phyloP scores from a whole-genome alignment of 768 basidiomycete species.

The Trametes sanguinea region DNA sequence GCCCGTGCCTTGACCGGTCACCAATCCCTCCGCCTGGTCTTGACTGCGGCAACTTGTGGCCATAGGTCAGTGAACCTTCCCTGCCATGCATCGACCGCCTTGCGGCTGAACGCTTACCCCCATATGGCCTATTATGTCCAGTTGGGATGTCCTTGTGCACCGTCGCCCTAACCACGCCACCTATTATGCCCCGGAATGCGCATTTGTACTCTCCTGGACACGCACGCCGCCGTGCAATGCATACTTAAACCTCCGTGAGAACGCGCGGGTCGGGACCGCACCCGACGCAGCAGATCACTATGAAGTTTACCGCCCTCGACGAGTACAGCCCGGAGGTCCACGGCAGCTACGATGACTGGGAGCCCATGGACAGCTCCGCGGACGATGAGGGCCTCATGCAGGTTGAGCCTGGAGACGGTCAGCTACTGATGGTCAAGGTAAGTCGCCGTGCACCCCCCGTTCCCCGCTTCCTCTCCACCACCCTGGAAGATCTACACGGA shows the following conservation, averaged over 20 bases:
- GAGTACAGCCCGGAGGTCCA: background rate
- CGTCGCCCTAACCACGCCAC: background rate
- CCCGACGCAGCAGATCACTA: background rate
- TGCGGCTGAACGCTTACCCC: no score
- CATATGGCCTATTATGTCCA: no score
- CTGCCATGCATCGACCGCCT: no score
- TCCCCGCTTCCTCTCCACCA: background rate
- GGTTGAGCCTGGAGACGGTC: background rate
- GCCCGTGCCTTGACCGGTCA: background rate
- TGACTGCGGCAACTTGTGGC: no score
- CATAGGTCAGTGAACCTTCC: no score
- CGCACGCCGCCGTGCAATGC: background rate
- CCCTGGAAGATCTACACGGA: background rate
- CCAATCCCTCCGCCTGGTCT: background rate
- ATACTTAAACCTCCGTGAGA: background rate
- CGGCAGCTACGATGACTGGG: constrained; percentile 6
- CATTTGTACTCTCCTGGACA: background rate
- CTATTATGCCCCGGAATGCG: background rate
- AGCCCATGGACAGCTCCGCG: background rate
- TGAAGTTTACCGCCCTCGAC: constrained; percentile 4
- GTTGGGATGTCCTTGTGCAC: no score
- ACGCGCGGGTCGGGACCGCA: background rate
- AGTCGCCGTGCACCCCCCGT: background rate
- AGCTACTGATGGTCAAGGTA: constrained; percentile 4
- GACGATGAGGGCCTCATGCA: constrained; percentile 3